Evolutionary conservation across 2,329 filamentous ascomycete species (phyloP), one percentile per base, ranked within the genome.

Genomic region (Pseudocercospora fuligena): DNA sequence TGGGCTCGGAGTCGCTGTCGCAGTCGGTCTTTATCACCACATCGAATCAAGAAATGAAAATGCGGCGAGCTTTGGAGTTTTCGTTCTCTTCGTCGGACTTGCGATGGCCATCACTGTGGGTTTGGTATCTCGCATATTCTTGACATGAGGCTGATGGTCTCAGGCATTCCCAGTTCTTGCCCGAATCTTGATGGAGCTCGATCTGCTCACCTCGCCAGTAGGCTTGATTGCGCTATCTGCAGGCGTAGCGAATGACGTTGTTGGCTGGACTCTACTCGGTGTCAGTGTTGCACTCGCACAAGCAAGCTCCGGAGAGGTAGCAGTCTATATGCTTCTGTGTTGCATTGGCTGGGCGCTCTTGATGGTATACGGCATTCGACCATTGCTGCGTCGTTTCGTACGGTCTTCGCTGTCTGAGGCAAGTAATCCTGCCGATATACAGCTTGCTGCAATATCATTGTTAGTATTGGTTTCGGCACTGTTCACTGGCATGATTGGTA

Each of bases 261-360:
- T 90, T 3, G 91, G 92, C 62, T 97, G 94, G 94, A 89, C 97
- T 70, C 83, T 97, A 19, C 88, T 97, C 23, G 94, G 94, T 0
- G 89, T 97, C 31, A 97, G 93, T 71, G 93, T 97, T 43, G 92
- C 93, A 0, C 85, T 97, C 19, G 93, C 96, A 73, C 97, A 97
- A 75, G 92, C 93, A 23, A 88, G 88, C 12, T 89, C 86, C 47
- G 94, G 94, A 0, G 78, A 97, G 21, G 89, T 92, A 0, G 92
- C 94, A 0, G 84, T 97, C 0, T 97, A 88, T 79, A 92, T 97
- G 11, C 80, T 97, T 5, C 84, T 97, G 5, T 87, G 89, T 33
- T 88, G 87, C 57, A 79, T 90, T 14, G 93, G 86, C 46, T 97
- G 90, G 81, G 85, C 90, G 23, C 76, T 97, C 0, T 89, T 97